phyloP scores from a whole-genome alignment of 2,329 filamentous ascomycete species.

The Nemania sp. region DNA sequence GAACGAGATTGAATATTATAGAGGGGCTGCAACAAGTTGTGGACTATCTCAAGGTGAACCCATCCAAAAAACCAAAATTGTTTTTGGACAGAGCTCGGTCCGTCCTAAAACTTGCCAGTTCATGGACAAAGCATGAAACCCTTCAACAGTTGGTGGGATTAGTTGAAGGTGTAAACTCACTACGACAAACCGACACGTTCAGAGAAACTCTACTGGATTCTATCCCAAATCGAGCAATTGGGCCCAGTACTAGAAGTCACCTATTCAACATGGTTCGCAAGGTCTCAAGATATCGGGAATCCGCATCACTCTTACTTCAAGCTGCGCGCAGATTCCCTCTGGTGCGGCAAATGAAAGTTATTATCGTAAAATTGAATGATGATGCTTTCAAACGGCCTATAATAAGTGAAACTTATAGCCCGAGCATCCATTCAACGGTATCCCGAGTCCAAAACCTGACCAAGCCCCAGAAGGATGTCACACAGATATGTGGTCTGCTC shows the following conservation, averaged over 20 bases:
- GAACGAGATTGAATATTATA: constrained; percentile 7
- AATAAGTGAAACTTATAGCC: background rate
- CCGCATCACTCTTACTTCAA: constrained; percentile 51
- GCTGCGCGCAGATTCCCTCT: constrained; percentile 50
- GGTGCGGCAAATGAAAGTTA: constrained; percentile 48
- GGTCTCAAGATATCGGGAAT: constrained; percentile 54
- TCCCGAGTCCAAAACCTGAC: constrained; percentile 3
- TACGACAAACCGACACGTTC: constrained; percentile 41
- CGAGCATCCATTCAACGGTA: constrained; percentile 20
- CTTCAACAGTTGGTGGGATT: constrained; percentile 43
- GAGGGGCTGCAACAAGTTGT: constrained; percentile 11
- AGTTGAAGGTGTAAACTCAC: constrained; percentile 47
- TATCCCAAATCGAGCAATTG: constrained; percentile 44
- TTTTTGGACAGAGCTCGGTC: constrained; percentile 11
- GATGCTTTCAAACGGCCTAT: constrained; percentile 43
- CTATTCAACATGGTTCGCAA: constrained; percentile 53
- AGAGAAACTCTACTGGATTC: constrained; percentile 34
- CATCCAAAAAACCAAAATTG: constrained; percentile 40
- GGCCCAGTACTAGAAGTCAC: constrained; percentile 31
- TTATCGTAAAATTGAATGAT: constrained; percentile 48
- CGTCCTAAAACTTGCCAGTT: constrained; percentile 37
- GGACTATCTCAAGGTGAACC: constrained; percentile 34
- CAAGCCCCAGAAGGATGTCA: background rate
- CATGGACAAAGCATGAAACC: constrained; percentile 47
- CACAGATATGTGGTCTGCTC: constrained; percentile 17